Conservation (phyloP, 2,329 filamentous ascomycete species). For the Alternaria ethzedia region DNA sequence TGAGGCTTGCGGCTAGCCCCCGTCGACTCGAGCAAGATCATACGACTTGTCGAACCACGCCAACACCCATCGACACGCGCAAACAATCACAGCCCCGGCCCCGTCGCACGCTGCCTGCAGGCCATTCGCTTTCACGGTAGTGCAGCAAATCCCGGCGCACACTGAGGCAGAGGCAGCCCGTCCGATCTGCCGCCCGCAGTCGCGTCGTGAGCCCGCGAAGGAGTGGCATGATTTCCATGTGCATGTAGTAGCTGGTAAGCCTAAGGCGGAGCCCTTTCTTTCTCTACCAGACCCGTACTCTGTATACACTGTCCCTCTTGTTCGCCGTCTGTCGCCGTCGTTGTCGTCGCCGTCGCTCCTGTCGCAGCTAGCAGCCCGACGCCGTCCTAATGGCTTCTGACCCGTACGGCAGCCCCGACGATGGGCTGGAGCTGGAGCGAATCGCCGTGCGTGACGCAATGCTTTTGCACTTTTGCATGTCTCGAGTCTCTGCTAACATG, state of each 20-base stretch:
- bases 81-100: conserved; percentile 8
- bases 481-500: conserved; percentile 33
- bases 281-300: neutral
- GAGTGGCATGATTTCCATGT: conserved; percentile 20
- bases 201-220: conserved; percentile 3
- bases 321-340: neutral
- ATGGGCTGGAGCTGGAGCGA: conserved; percentile 46
- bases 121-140: neutral
- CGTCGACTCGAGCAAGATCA: conserved; percentile 7
- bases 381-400: conserved; percentile 29
- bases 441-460: conserved; percentile 46
- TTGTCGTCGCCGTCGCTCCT: neutral
- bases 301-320: conserved; percentile 4
- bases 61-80: conserved; percentile 7
- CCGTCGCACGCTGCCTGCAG: conserved; percentile 9
- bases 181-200: conserved; percentile 5
- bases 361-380: conserved; percentile 5
- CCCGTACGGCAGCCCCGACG: conserved; percentile 38
- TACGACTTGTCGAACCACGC: conserved; percentile 15
- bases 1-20: conserved; percentile 4
- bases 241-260: conserved; percentile 21
- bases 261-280: conserved; percentile 19
- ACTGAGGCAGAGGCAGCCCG: conserved; percentile 5
- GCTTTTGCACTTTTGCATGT: conserved; percentile 1
- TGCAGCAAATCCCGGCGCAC: conserved; percentile 2